Evolutionary conservation across 2,329 filamentous ascomycete species (phyloP).

Genomic region (Volutella citrinella): DNA sequence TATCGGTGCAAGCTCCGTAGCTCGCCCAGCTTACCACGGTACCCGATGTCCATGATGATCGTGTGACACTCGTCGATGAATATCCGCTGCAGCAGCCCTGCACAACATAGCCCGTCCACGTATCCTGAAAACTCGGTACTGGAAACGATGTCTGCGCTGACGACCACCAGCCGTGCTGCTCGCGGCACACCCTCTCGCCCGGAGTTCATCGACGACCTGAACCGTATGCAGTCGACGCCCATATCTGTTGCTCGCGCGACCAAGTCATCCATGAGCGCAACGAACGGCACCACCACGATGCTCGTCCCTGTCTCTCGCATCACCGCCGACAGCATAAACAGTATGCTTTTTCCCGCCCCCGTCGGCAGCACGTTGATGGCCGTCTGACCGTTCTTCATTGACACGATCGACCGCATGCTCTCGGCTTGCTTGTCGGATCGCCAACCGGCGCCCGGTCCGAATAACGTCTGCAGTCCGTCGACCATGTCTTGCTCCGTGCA

Average conservation of each 20-base stretch:
- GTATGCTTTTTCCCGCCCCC: slow-evolving; percentile 5
- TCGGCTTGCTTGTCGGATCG: too few species aligned
- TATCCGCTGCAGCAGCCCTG: slow-evolving; percentile 1
- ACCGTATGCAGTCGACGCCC: slow-evolving; percentile 1
- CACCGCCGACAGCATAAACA: slow-evolving; percentile 2
- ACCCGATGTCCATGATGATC: not conserved
- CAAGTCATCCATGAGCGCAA: slow-evolving; percentile 3
- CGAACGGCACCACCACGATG: slow-evolving; percentile 3
- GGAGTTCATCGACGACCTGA: not conserved
- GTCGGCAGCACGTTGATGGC: slow-evolving; percentile 2
- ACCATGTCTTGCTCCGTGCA: too few species aligned
- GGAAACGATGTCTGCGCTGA: slow-evolving; percentile 1
- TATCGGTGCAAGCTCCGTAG: slow-evolving; percentile 1
- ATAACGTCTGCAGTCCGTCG: too few species aligned
- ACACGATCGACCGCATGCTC: not conserved
- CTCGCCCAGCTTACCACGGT: not conserved
- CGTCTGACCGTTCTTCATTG: not conserved
- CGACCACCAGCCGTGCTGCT: not conserved
- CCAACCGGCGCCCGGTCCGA: too few species aligned
- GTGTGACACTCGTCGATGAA: slow-evolving; percentile 3
- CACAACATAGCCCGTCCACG: not conserved
- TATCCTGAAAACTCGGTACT: not conserved
- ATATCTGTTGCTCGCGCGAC: not conserved
- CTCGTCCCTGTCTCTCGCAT: slow-evolving; percentile 2
- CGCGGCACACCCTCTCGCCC: slow-evolving; percentile 1